Evolutionary conservation across 768 basidiomycete species (phyloP).

Genomic region (Mycena venus): DNA sequence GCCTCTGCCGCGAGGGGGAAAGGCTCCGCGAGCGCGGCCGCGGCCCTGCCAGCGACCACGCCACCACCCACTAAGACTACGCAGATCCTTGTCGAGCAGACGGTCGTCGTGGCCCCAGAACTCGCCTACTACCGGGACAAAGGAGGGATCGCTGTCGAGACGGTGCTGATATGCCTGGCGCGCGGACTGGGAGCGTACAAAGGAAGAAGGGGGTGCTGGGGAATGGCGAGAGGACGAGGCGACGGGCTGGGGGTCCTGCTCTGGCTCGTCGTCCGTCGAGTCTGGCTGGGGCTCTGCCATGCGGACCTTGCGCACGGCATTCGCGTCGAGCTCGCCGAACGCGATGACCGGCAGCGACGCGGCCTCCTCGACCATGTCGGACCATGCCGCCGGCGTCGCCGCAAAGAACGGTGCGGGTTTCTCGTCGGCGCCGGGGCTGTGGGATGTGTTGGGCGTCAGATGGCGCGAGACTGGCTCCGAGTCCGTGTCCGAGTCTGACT

Average conservation of each 20-base stretch:
- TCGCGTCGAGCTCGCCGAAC: conserved; percentile 74
- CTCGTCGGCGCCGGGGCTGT: conserved; percentile 68
- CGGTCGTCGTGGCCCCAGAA: conserved; percentile 98
- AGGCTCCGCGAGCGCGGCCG: conserved; percentile 70
- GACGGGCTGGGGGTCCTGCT: conserved; percentile 37
- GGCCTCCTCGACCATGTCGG: conserved; percentile 87
- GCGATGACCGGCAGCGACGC: conserved; percentile 84
- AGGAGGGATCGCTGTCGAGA: conserved; percentile 87
- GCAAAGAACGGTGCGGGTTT: conserved; percentile 64
- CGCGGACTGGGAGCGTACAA: conserved; percentile 67
- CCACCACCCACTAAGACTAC: conserved; percentile 92
- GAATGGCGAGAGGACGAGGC: conserved; percentile 55
- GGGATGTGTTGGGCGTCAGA: conserved; percentile 78
- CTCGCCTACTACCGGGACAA: conserved; percentile 89
- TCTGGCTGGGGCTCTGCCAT: conserved; percentile 38
- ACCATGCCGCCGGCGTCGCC: conserved; percentile 70
- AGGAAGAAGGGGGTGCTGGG: conserved; percentile 35
- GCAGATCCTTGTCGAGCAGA: conserved; percentile 83
- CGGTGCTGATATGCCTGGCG: conserved; percentile 91
- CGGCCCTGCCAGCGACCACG: conserved; percentile 82
- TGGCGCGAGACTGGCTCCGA: conserved; percentile 74
- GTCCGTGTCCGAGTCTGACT: conserved; percentile 76
- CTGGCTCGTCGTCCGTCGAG: conserved; percentile 38
- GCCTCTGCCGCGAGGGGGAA: conserved; percentile 68
- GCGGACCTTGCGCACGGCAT: conserved; percentile 43